Percentiles rank a stretch among this genome's conserved stretches.
Conservation (phyloP, 2,329 filamentous ascomycete species). For the Sporothrix schenckii region DNA sequence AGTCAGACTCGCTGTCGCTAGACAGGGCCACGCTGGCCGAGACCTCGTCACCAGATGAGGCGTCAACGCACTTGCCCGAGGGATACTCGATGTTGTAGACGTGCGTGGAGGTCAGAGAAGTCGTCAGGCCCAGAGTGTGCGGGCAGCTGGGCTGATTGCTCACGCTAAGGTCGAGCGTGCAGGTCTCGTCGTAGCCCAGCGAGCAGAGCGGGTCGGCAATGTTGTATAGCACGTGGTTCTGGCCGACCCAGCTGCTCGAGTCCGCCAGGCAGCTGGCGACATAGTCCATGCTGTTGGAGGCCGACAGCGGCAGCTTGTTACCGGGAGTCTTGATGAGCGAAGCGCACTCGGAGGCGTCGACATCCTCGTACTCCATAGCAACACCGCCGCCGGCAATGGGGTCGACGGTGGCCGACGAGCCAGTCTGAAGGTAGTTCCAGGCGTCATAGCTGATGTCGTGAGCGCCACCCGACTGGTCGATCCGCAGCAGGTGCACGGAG, state of each 20-base stretch:
- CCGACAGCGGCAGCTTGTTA: constrained; percentile 57
- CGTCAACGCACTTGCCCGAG: constrained; percentile 49
- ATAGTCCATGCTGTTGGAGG: constrained; percentile 61
- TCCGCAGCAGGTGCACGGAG: constrained; percentile 59
- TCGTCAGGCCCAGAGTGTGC: constrained; percentile 48
- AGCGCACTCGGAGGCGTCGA: constrained; percentile 53
- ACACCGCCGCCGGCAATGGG: constrained; percentile 56
- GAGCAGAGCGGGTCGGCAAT: constrained; percentile 56
- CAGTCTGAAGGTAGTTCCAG: constrained; percentile 61
- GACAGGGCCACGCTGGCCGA: constrained; percentile 27
- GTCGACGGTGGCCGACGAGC: constrained; percentile 50
- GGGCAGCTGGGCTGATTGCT: constrained; percentile 58
- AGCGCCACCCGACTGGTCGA: constrained; percentile 60
- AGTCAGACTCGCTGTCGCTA: neutral
- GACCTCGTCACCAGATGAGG: constrained; percentile 40
- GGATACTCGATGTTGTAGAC: constrained; percentile 59
- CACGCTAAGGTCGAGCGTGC: constrained; percentile 44
- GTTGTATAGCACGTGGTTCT: constrained; percentile 59
- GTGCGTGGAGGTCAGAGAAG: constrained; percentile 44
- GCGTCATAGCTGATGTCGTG: constrained; percentile 63
- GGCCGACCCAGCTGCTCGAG: constrained; percentile 54
- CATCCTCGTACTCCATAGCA: constrained; percentile 55
- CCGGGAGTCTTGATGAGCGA: constrained; percentile 54
- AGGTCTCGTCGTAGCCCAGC: constrained; percentile 56
- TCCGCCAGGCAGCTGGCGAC: constrained; percentile 50